Conservation (phyloP, 805 yeast species). For the Saitoella complicata region DNA sequence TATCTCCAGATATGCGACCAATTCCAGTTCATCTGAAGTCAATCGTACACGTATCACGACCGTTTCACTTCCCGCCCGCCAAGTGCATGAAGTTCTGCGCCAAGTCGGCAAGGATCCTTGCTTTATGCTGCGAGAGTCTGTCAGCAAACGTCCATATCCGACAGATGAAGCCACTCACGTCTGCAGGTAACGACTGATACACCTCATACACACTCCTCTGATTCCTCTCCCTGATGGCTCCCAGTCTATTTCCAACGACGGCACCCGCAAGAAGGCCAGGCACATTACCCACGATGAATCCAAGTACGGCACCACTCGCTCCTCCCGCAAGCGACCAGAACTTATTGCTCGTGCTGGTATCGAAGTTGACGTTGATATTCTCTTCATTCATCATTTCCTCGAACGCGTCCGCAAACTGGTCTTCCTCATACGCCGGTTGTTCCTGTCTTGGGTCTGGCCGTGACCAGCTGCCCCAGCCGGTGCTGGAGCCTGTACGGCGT, state of each 20-base stretch:
- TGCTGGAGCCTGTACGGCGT: slow-evolving; percentile 2
- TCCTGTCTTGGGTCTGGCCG: slow-evolving; percentile 6
- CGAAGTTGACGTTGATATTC: slow-evolving; percentile 3
- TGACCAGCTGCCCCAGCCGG: slow-evolving; percentile 1
- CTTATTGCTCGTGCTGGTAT: neutral
- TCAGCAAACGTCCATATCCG: too few relatives aligned
- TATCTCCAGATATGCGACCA: too few relatives aligned
- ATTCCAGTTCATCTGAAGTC: too few relatives aligned
- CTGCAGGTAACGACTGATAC: slow-evolving; percentile 11
- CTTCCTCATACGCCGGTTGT: slow-evolving; percentile 7
- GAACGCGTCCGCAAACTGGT: slow-evolving; percentile 11
- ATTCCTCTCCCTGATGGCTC: slow-evolving; percentile 10
- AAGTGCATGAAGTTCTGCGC: too few relatives aligned
- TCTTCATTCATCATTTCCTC: slow-evolving; percentile 13
- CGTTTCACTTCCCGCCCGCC: too few relatives aligned
- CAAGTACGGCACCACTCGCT: slow-evolving; percentile 10
- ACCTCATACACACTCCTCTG: slow-evolving; percentile 11
- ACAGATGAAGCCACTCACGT: too few relatives aligned
- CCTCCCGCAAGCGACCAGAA: slow-evolving; percentile 11
- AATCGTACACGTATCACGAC: too few relatives aligned
- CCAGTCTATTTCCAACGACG: slow-evolving; percentile 12
- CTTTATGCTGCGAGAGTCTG: too few relatives aligned
- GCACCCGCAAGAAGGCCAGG: slow-evolving; percentile 14
- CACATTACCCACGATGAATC: slow-evolving; percentile 13
- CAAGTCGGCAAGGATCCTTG: too few relatives aligned